Base-by-base conservation (phyloP, 805 yeast species). In the Myxozyma melibiosi region DNA sequence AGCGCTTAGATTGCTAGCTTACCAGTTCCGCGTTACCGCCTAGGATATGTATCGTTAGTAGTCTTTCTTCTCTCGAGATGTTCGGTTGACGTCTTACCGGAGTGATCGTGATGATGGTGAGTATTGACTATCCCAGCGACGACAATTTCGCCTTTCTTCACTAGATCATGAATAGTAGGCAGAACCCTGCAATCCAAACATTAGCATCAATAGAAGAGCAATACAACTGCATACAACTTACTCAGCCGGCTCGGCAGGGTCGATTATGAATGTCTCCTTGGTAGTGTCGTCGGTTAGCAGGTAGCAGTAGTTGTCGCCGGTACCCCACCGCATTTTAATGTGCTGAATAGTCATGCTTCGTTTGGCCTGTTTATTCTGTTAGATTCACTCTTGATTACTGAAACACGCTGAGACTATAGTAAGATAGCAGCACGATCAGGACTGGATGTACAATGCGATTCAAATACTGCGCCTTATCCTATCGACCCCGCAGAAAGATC, bases 101-200 rank as follows among this genome's bases (percentile, higher is more conserved):
- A 78, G 73, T 94, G 99, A 70, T 94, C 99, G 68, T 84, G 82
- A 71, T 94, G 99, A 70, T 94, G 99, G 70, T 94, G 99, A 0
- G 98, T 94, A 73, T 94, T 94, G 14, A 88, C 95, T 55, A 94
- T 86, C 1, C 92, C 89, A 42, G 77, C 78, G 51, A 94, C 72
- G 49, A 84, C 80, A 38, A 79, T 72, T 37, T 74, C 70, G 7
- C 68, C 69, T 3, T 49, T 41, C 13, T 63, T 58, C 34, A 73
- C 74, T n/a, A 76, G 69, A 34, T 74, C 68, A 34, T 73, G 64
- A 28, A 81, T 67, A 13, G 71, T 74, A 3, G 85, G 79, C 53
- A 79, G 69, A 7, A 82, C 82, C 13, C 60, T 60, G 28, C 14
- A 34, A 14, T 0, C n/a, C n/a, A n/a, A 4, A 9, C 25, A 3